A percentile compares a stretch with the other conserved stretches of the same genome.
These are phyloP conservation scores for Fusarium brachygibbosum DNA, from an alignment of 2,329 filamentous ascomycete species.

Conservation along the genomic window DNA sequence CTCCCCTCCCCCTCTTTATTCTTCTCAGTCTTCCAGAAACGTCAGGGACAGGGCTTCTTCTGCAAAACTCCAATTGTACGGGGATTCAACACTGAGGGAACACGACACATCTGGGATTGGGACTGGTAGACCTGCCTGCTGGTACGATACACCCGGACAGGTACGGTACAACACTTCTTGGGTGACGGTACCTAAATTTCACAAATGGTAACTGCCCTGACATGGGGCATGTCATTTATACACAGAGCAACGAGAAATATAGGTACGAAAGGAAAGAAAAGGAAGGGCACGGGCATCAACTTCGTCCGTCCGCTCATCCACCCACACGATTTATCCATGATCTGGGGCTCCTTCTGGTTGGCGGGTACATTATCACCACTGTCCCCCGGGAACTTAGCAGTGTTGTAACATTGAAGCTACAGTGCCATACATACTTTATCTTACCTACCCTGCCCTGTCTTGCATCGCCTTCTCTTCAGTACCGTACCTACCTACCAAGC, in stretches of 20 bases:
- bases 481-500: slow-evolving; percentile 3
- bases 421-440: slow-evolving; percentile 23
- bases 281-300: slow-evolving; percentile 38
- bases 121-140: slow-evolving; percentile 30
- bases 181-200: slow-evolving; percentile 37
- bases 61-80: slow-evolving; percentile 35
- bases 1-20: slow-evolving; percentile 32
- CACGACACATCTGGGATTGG: slow-evolving; percentile 41
- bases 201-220: slow-evolving; percentile 33
- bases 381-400: slow-evolving; percentile 40
- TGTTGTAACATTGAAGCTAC: slow-evolving; percentile 46
- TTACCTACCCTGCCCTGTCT: slow-evolving; percentile 9
- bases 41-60: slow-evolving; percentile 42
- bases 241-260: slow-evolving; percentile 16
- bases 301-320: slow-evolving; percentile 28
- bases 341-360: slow-evolving; percentile 36
- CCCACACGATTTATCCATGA: slow-evolving; percentile 19
- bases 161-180: slow-evolving; percentile 24
- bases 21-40: slow-evolving; percentile 45
- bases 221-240: slow-evolving; percentile 43
- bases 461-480: slow-evolving; percentile 6
- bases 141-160: slow-evolving; percentile 15
- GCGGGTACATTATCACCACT: slow-evolving; percentile 48
- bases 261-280: slow-evolving; percentile 8
- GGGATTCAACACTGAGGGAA: slow-evolving; percentile 33